Percentiles rank a stretch among this genome's conserved stretches.
Evolutionary conservation across 2,329 filamentous ascomycete species (phyloP).

Genomic region (Dothistroma pini): DNA sequence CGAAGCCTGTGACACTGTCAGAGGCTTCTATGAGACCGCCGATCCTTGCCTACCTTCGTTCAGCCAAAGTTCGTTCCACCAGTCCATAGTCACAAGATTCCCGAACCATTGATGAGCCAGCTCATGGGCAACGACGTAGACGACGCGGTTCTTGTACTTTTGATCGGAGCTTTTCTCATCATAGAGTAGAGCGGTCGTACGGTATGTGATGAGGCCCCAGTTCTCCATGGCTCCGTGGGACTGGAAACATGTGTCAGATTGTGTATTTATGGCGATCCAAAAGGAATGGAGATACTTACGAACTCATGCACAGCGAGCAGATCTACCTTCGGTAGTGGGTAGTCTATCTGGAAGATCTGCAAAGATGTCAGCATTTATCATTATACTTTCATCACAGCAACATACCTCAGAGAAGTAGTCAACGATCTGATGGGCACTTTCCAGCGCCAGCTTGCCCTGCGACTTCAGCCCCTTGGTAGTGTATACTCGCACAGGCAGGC

Average conservation of each 20-base stretch:
- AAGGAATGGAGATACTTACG: slow-evolving; percentile 48
- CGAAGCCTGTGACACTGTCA: slow-evolving; percentile 56
- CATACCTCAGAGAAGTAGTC: slow-evolving; percentile 84
- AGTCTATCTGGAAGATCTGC: slow-evolving; percentile 80
- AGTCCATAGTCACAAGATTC: slow-evolving; percentile 94
- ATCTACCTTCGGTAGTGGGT: slow-evolving; percentile 88
- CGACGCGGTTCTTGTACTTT: slow-evolving; percentile 86
- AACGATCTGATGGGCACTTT: slow-evolving; percentile 88
- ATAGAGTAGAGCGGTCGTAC: slow-evolving; percentile 89
- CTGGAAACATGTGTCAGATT: slow-evolving; percentile 46
- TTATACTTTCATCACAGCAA: neutral
- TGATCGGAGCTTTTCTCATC: slow-evolving; percentile 89
- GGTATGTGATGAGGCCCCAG: slow-evolving; percentile 93
- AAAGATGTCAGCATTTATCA: slow-evolving; percentile 10
- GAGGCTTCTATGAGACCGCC: neutral
- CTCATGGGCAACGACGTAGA: slow-evolving; percentile 98
- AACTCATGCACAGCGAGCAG: slow-evolving; percentile 91
- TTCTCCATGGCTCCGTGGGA: slow-evolving; percentile 85
- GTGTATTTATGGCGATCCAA: neutral
- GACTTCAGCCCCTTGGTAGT: slow-evolving; percentile 92
- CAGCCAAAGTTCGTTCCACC: slow-evolving; percentile 74
- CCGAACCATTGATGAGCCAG: slow-evolving; percentile 96
- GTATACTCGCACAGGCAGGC: slow-evolving; percentile 90
- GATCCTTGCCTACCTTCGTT: slow-evolving; percentile 60
- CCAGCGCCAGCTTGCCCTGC: slow-evolving; percentile 82